These are phyloP conservation scores for Colletotrichum sp. DNA, from an alignment of 2,329 filamentous ascomycete species.

Conservation along the genomic window DNA sequence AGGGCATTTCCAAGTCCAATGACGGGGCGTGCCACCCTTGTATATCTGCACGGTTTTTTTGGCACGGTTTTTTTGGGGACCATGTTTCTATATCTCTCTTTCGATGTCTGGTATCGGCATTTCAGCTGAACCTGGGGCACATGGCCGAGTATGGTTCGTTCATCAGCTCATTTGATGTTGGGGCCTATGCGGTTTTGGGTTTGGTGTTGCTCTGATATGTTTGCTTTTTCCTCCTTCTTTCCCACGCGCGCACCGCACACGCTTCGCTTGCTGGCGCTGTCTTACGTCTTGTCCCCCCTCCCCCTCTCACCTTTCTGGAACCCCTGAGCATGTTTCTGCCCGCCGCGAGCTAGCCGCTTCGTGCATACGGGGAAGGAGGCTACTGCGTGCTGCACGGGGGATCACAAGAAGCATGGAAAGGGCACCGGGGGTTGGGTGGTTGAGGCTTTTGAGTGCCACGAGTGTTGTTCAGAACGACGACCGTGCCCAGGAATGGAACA, in stretches of 20 bases:
- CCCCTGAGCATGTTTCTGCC: neutral
- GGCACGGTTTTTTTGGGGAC: neutral
- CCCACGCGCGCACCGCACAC: neutral
- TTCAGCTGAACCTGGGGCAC: neutral
- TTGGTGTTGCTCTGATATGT: neutral
- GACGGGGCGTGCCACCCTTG: neutral
- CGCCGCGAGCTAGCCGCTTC: neutral
- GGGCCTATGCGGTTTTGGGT: neutral
- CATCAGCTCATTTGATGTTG: constrained; percentile 3
- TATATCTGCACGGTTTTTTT: neutral
- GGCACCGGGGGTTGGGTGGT: neutral
- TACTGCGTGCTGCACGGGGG: neutral
- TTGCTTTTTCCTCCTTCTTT: constrained; percentile 8
- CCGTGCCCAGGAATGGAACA: neutral
- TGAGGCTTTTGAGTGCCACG: neutral
- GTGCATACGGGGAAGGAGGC: neutral
- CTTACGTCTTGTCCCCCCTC: neutral
- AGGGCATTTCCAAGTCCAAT: neutral
- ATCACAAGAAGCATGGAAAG: neutral
- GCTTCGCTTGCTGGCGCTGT: neutral
- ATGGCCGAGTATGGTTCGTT: constrained; percentile 1
- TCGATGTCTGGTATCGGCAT: neutral
- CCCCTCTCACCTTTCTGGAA: neutral
- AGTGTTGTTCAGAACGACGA: neutral
- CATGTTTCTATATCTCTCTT: neutral